Percentiles rank a stretch among this genome's conserved stretches.
phyloP scores from a whole-genome alignment of 768 basidiomycete genomes.

The Phlegmacium glaucopus region DNA sequence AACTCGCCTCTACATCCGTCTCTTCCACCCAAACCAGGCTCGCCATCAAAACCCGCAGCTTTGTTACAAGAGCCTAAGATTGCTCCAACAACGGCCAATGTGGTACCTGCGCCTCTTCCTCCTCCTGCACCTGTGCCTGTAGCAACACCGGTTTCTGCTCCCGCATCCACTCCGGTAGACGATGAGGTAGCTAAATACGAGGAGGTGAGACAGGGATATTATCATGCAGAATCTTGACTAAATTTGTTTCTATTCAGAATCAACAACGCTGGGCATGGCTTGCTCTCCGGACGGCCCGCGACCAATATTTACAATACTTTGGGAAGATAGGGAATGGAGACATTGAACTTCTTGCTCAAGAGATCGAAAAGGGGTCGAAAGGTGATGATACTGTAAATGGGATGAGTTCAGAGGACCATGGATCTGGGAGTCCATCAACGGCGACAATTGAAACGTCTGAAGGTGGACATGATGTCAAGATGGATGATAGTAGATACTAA shows the following conservation, averaged over 20 bases:
- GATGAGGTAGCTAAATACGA: constrained; percentile 52
- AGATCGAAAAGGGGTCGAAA: constrained; percentile 44
- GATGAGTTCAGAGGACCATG: constrained; percentile 26
- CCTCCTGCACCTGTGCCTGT: constrained; percentile 24
- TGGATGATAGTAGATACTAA: constrained; percentile 33
- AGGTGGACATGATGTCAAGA: constrained; percentile 42
- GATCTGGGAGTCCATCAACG: constrained; percentile 29
- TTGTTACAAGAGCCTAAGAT: constrained; percentile 18
- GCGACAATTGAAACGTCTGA: constrained; percentile 19
- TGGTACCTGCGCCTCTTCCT: constrained; percentile 17
- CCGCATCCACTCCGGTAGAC: constrained; percentile 21
- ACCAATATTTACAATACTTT: constrained; percentile 71
- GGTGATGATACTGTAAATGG: constrained; percentile 33
- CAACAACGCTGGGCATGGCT: constrained; percentile 81
- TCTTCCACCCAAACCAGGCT: constrained; percentile 66
- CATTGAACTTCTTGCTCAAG: constrained; percentile 47
- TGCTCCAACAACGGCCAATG: constrained; percentile 19
- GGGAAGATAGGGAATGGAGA: constrained; percentile 82
- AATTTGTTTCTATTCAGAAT: constrained; percentile 41
- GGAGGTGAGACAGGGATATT: constrained; percentile 52
- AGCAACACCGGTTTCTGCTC: constrained; percentile 26
- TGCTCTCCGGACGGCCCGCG: constrained; percentile 72
- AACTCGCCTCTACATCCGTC: constrained; percentile 62
- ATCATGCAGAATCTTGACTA: neutral
- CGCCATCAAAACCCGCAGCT: constrained; percentile 29